Evolutionary conservation across 345 rosid genomes (phyloP).

Genomic region (Lumnitzera racemosa): DNA sequence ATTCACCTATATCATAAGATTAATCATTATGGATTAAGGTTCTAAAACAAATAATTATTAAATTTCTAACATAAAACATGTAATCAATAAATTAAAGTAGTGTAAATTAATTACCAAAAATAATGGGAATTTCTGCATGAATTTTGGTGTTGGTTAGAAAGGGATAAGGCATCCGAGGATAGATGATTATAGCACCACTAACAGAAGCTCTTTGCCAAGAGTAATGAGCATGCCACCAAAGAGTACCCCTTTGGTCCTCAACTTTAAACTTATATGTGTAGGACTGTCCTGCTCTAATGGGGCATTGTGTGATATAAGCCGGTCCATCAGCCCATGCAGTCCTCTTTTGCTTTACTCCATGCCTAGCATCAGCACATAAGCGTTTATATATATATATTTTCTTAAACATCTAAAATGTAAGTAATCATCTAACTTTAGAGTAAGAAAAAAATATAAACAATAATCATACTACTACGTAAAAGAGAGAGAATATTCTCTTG

Average conservation of each 20-base stretch:
- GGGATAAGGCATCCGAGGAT: slow-evolving; percentile 46
- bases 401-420: neutral
- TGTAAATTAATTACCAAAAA: slow-evolving; percentile 32
- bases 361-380: slow-evolving; percentile 25
- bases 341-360: slow-evolving; percentile 53
- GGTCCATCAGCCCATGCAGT: slow-evolving; percentile 75
- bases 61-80: neutral
- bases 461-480: too few relatives aligned
- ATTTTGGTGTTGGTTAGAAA: slow-evolving; percentile 30
- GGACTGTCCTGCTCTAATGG: slow-evolving; percentile 40
- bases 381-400: neutral
- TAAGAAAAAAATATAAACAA: neutral
- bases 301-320: slow-evolving; percentile 62
- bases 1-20: slow-evolving; percentile 33
- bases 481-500: too few relatives aligned
- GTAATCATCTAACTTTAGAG: neutral
- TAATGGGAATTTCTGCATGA: slow-evolving; percentile 45
- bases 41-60: too few relatives aligned
- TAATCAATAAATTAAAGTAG: neutral
- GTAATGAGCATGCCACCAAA: slow-evolving; percentile 58
- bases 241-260: slow-evolving; percentile 50
- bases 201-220: slow-evolving; percentile 69
- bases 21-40: neutral
- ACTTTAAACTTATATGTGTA: slow-evolving; percentile 50
- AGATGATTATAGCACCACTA: slow-evolving; percentile 53